Base-by-base conservation (phyloP, 345 rosid genomes). In the Hirschfeldia incana region DNA sequence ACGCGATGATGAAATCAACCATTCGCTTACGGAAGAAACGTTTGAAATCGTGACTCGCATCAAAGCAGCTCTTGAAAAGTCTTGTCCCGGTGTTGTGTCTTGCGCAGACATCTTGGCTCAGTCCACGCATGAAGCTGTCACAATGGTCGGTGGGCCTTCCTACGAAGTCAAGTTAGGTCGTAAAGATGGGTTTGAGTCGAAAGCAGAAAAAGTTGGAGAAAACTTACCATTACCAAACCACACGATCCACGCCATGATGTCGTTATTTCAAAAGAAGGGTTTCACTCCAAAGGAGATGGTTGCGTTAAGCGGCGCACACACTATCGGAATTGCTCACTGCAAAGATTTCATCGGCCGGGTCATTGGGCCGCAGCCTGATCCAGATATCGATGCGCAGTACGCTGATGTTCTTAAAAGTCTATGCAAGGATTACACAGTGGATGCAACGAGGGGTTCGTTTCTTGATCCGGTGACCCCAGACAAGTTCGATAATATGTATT, bases 271-370 rank as follows among this genome's bases (percentile, higher is more conserved):
- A 4, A 11, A 32, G 8, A 85, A 78, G 13, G 89, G 89, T 6
- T 84, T 89, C 58, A 65, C 61, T 1, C 6, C 61, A 8, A 78
- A 63, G 34, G 91, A 89, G 37, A 75, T 84, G 78, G 93, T 87
- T 13, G 91, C 89, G 0, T 46, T 89, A 34, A 76, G 76, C 9
- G 91, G 91, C 0, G 88, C 68, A 0, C 90, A 88, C 73, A 88
- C 92, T 2, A 83, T 88, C 4, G 92, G 90, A 49, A 80, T 88
- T 67, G 61, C 90, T 5, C 88, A 88, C 12, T 88, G 92, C 75
- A 78, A 57, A 34, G 85, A 85, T 30, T 88, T 88, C 58, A 64
- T 42, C 27, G 21, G 76, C 51, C 69, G 86, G 36, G 66, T 88
- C 27, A 83, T 65, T 66, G 69, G 86, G 67, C 51, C 79, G 5